Evolutionary conservation across 179 eudicot species (phyloP).

Genomic region (Camellia oleifera): DNA sequence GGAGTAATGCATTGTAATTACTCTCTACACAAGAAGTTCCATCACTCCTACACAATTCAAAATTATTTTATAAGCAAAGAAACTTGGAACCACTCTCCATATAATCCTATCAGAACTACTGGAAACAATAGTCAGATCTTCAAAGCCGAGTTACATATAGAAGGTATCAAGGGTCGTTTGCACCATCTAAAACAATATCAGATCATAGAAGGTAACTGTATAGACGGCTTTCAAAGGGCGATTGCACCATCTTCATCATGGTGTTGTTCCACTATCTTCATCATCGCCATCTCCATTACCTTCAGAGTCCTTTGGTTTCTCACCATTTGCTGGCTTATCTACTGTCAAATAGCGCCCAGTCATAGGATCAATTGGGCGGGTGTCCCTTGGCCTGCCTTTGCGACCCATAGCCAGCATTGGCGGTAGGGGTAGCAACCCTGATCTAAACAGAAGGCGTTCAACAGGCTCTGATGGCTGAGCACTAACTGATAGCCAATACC

Average conservation of each 20-base stretch:
- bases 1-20: neutral
- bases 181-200: neutral
- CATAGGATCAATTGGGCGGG: conserved; percentile 71
- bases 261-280: conserved; percentile 22
- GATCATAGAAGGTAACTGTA: too few relatives aligned
- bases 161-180: too few relatives aligned
- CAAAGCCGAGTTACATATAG: too few relatives aligned
- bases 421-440: conserved; percentile 65
- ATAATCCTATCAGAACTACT: neutral
- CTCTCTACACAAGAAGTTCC: neutral
- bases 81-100: neutral
- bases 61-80: neutral
- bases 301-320: conserved; percentile 26
- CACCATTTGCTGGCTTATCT: conserved; percentile 28
- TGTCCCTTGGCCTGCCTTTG: conserved; percentile 89
- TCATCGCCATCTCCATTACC: conserved; percentile 28
- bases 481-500: conserved; percentile 97
- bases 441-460: conserved; percentile 61
- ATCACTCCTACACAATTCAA: neutral
- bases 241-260: neutral
- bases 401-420: conserved; percentile 48
- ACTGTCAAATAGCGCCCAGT: conserved; percentile 60
- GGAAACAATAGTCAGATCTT: neutral
- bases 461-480: conserved; percentile 95
- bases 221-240: neutral